These are phyloP conservation scores for Starmera stellimalicola DNA, from an alignment of 1,139 yeast genomes.

Conservation along the genomic window DNA sequence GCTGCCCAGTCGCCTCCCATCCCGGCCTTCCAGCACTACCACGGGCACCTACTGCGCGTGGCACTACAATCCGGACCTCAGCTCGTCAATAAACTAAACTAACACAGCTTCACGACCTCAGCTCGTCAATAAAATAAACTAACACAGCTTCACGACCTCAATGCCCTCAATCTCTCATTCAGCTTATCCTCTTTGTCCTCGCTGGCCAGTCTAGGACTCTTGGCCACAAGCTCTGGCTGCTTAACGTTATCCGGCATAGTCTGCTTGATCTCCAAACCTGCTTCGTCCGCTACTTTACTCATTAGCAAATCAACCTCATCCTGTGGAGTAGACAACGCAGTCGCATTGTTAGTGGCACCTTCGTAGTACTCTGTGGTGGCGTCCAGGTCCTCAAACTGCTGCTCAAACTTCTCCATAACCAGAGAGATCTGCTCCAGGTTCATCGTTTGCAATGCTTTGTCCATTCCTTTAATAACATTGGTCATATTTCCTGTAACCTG, in stretches of 20 bases:
- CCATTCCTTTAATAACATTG: constrained; percentile 91
- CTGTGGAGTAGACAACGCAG: constrained; percentile 85
- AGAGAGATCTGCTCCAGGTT: constrained; percentile 83
- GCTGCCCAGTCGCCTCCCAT: too few relatives aligned
- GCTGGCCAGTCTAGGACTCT: constrained; percentile 34
- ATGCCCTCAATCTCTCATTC: constrained; percentile 81
- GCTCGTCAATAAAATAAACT: too few relatives aligned
- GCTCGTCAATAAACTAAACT: too few relatives aligned
- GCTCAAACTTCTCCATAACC: constrained; percentile 96
- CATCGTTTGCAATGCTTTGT: constrained; percentile 91
- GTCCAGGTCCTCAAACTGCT: constrained; percentile 92
- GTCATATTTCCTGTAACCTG: constrained; percentile 92
- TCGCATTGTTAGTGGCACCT: constrained; percentile 78
- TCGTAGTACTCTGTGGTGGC: constrained; percentile 92
- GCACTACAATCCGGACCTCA: too few relatives aligned
- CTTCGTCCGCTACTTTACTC: constrained; percentile 96
- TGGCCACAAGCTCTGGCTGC: constrained; percentile 23
- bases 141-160: constrained; percentile 48
- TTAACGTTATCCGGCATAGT: constrained; percentile 34
- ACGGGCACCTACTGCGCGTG: too few relatives aligned
- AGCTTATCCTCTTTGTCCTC: constrained; percentile 83
- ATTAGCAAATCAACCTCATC: constrained; percentile 90
- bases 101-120: too few relatives aligned
- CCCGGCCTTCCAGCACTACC: too few relatives aligned
- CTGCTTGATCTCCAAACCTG: constrained; percentile 89